Base-by-base conservation (phyloP, 768 basidiomycete species). In the Jaapia argillacea region DNA sequence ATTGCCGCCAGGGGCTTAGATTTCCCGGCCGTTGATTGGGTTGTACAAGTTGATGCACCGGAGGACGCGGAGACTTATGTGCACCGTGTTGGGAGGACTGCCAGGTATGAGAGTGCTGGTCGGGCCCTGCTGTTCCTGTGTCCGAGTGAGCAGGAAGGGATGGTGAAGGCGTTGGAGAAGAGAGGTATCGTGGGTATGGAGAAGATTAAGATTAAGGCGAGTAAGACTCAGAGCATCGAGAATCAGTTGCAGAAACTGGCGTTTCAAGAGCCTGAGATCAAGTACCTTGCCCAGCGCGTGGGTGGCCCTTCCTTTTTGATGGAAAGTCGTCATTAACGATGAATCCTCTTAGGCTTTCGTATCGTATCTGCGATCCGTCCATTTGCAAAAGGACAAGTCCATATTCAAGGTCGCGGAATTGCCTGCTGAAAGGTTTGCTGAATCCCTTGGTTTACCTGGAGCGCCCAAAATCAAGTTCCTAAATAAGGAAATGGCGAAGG, bases 1-100 rank as follows among this genome's bases (percentile, higher is more conserved):
- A 84, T 99, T 47, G 94, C 94, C 26, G 90, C 94, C 4, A 81
- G 94, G 45, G 94, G 94, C 1, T 69, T 98, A 45, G 94, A 99
- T 63, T 99, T 99, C 63, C 94, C 96, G 3, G 75, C 86, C 0
- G 82, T 99, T 18, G 89, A 96, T 60, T 98, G 94, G 94, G 94
- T 99, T 1, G 58, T 99, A 23, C 94, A 99, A 58, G 66, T 92
- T 10, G 94, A 99, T 60, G 89, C 88, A 2, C 94, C 94, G 0
- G 94, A 99, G 63, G 94, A 99, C 55, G 90, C 85, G 4, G 92
- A 96, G 39, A 99, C 92, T 7, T 97, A 99, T 59, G 90, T 99
- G 31, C 94, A 99, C 59, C 81, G 94, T 24, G 93, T 99, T 2
- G 94, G 94, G 0, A 74, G 94, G 37, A 99, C 94, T 13, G 94